Conservation (phyloP, 2,329 filamentous ascomycete genomes). For the Alternaria conjuncta region DNA sequence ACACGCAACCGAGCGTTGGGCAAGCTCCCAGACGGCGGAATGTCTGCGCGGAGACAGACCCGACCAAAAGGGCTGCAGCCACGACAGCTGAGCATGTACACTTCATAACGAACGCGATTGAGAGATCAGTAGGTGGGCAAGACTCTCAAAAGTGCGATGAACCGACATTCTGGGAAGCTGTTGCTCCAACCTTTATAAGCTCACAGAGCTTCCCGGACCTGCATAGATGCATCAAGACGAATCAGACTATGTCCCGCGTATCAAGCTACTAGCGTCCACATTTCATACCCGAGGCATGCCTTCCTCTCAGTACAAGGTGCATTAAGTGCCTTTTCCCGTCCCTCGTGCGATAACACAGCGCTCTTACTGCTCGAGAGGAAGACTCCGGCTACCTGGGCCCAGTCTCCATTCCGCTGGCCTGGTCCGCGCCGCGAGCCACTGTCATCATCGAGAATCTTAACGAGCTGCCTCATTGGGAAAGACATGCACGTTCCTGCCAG, state of each 20-base stretch:
- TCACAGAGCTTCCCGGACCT: conserved; percentile 29
- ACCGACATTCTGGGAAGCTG: conserved; percentile 18
- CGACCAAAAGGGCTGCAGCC: conserved; percentile 36
- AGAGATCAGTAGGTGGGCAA: conserved; percentile 17
- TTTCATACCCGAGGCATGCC: conserved; percentile 17
- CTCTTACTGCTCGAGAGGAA: conserved; percentile 40
- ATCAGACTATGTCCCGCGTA: conserved; percentile 5
- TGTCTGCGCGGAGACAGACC: conserved; percentile 55
- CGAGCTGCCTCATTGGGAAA: conserved; percentile 36
- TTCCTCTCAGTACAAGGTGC: conserved; percentile 11
- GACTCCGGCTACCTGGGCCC: conserved; percentile 25
- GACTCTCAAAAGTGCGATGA: conserved; percentile 29
- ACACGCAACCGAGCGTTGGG: conserved; percentile 62
- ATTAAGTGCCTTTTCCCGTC: conserved; percentile 23
- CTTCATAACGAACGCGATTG: conserved; percentile 38
- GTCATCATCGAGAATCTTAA: conserved; percentile 22
- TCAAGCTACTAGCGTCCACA: conserved; percentile 20
- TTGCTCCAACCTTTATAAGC: conserved; percentile 38
- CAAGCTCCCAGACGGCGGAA: conserved; percentile 63
- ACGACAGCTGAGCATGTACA: conserved; percentile 34
- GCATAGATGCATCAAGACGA: conserved; percentile 21
- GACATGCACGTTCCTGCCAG: conserved; percentile 18
- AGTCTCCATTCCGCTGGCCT: conserved; percentile 23
- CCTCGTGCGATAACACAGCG: conserved; percentile 36
- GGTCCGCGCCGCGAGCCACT: conserved; percentile 27